Evolutionary conservation across 148 eudicot species (phyloP), one percentile per base, ranked within the genome.

Genomic region (Rhododendron kiyosumense): DNA sequence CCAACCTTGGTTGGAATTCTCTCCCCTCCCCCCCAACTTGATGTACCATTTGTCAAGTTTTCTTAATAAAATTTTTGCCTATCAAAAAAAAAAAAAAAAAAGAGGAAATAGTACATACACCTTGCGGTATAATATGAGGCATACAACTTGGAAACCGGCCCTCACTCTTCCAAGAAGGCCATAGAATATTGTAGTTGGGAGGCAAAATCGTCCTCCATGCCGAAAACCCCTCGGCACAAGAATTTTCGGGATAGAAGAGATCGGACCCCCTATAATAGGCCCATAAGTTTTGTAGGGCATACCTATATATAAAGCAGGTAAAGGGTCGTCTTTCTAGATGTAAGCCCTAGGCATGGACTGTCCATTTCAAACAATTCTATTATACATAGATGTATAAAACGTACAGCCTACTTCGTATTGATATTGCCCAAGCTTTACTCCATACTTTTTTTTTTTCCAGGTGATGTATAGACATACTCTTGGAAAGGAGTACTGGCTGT

Each of bases 391-490:
- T 11, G 79, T 71, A 84, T 49, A 59, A 80, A 84, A 84, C 84
- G 77, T 84, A 71, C 61, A 86, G 84, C 77, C 85, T 87, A 87
- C 89, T 81, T 67, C 18, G 85, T 84, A 84, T 84, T 86, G 28
- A 81, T 59, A 81, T 89, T 88, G 92, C 89, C 87, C 78, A 88
- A 85, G 86, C 90, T 87, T 90, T 90, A 90, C 92, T 90, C 92
- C 83, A 85, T 88, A 87, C 77, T 79, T 63, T 28, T 83, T 13
- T n/a, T 79, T 49, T 36, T 85, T 13, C 38, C 85, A n/a, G 76
- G 85, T 85, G 69, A 41, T 57, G 49, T 74, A 65, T 0, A 65
- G 9, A 26, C 15, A 26, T 0, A 65, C 32, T 9, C n/a, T n/a
- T 65, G 28, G 73, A n/a, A n/a, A 65, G 15, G 32, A n/a, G n/a